phyloP scores from a whole-genome alignment of 1,284 basidiomycete species.

The Cryptococcus amylolentus region DNA sequence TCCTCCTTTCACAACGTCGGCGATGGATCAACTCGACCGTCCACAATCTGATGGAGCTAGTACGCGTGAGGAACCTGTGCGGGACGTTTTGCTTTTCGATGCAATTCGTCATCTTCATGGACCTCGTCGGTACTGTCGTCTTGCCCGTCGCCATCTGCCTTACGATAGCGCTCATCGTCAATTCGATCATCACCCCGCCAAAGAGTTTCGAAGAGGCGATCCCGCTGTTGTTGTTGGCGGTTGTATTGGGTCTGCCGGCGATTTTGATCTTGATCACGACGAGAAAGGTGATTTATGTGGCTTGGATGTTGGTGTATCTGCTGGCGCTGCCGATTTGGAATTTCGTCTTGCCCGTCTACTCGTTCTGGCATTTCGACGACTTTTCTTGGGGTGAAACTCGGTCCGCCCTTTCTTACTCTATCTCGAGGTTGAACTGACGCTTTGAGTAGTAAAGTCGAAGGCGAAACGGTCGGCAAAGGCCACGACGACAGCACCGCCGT shows the following conservation, averaged over 20 bases:
- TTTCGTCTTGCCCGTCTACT: slow-evolving; percentile 86
- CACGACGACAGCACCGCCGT: slow-evolving; percentile 64
- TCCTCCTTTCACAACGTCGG: slow-evolving; percentile 92
- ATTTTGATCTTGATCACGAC: slow-evolving; percentile 91
- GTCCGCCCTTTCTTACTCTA: slow-evolving; percentile 52
- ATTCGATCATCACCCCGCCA: slow-evolving; percentile 77
- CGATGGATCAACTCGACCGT: slow-evolving; percentile 99
- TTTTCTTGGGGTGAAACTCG: slow-evolving; percentile 93
- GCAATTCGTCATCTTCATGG: slow-evolving; percentile 99
- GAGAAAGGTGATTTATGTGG: slow-evolving; percentile 88
- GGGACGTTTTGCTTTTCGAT: slow-evolving; percentile 95
- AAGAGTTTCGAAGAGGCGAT: slow-evolving; percentile 86
- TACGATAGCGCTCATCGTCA: slow-evolving; percentile 83
- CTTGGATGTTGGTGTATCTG: slow-evolving; percentile 97
- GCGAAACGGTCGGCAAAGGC: slow-evolving; percentile 64
- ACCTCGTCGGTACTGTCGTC: slow-evolving; percentile 91
- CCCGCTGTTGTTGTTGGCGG: slow-evolving; percentile 81
- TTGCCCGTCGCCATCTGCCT: slow-evolving; percentile 90
- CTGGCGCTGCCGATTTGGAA: slow-evolving; percentile 93
- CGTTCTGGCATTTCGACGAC: slow-evolving; percentile 99
- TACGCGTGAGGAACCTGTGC: slow-evolving; percentile 91
- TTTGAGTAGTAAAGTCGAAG: slow-evolving; percentile 76
- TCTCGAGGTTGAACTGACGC: not conserved
- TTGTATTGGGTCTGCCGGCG: slow-evolving; percentile 89
- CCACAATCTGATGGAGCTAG: slow-evolving; percentile 98